Base-by-base conservation (phyloP, 2,329 filamentous ascomycete genomes). In the Graphilbum ipis-grandicollis region DNA sequence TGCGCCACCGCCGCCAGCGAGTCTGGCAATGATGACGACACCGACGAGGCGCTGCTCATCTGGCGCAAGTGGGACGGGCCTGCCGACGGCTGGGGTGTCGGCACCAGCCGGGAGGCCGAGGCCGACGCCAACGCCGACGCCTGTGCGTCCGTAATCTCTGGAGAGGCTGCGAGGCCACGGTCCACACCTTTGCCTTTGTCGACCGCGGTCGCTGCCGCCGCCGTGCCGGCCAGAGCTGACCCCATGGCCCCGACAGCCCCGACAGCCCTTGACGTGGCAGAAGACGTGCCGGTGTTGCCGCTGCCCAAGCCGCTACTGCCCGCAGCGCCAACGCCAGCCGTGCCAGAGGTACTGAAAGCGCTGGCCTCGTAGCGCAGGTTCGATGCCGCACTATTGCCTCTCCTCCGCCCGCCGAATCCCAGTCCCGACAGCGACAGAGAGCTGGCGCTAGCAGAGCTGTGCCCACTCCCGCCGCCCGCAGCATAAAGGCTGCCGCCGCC, bases 41-140 rank as follows among this genome's bases (percentile, higher is more conserved):
- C 71, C 0, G 85, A 93, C 0, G 86, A 93, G 1, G 83, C 79
- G 46, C 79, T 93, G 43, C 84, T 93, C 56, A 90, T 75, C 47
- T 92, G 79, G 19, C 84, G 73, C 15, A 90, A 62, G 51, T 85
- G 78, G 2, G 79, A 81, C 5, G 72, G 70, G 30, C 71, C 71
- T 8, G 71, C 66, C 2, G 66, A 60, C 7, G 64, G 63, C n/a
- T 64, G 59, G 2, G 63, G 50, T 4, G 62, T 58, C 6, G 63
- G 56, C 42, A 66, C 62, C 3, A 61, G 61, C 3, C 65, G 53
- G 2, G 63, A 50, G 1, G 55, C 49, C 13, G 47, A 35, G 0
- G 47, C 26, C 9, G 46, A 39, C 12, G 19, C 75, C 12, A 18
- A 75, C 68, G 42, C 80, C 75, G 7, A 82, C 3, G 40, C 33